Conservation (phyloP, 2,329 filamentous ascomycete genomes). For the Aspergillus uvarum region DNA sequence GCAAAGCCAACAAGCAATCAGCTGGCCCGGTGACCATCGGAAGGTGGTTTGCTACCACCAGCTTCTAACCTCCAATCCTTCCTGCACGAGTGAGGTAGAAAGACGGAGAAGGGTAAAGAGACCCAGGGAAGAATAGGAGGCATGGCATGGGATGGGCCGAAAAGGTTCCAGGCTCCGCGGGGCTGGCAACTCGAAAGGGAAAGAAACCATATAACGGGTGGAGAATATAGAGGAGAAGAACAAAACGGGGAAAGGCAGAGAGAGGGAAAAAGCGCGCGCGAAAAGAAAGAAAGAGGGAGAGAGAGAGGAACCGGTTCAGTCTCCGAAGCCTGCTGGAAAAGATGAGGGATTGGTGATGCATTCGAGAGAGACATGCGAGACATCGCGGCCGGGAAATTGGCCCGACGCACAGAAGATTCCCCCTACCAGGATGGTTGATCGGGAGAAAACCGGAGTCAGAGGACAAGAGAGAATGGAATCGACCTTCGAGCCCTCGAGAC, state of each 20-base stretch:
- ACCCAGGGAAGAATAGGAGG: constrained; percentile 22
- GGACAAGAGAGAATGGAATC: too few relatives aligned
- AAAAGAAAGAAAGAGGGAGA: neutral
- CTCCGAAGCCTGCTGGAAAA: neutral
- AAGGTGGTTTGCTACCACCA: neutral
- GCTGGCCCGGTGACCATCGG: constrained; percentile 4
- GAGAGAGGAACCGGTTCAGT: constrained; percentile 1
- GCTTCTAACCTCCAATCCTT: constrained; percentile 3
- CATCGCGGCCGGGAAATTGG: neutral
- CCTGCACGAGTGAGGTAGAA: constrained; percentile 11
- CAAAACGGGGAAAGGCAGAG: neutral
- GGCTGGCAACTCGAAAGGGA: neutral
- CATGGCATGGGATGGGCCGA: constrained; percentile 1
- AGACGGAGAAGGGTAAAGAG: constrained; percentile 12
- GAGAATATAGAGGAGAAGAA: neutral
- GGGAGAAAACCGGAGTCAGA: too few relatives aligned
- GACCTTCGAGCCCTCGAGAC: too few relatives aligned
- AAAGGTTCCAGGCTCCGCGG: constrained; percentile 4
- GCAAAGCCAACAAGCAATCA: constrained; percentile 1
- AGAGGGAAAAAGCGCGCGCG: neutral
- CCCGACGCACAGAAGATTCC: neutral
- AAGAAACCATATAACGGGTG: constrained; percentile 3
- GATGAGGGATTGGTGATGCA: neutral
- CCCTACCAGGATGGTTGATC: too few relatives aligned
- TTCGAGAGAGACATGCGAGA: neutral